Conservation (phyloP, 2,329 filamentous ascomycete genomes). For the Aureobasidium sp. region DNA sequence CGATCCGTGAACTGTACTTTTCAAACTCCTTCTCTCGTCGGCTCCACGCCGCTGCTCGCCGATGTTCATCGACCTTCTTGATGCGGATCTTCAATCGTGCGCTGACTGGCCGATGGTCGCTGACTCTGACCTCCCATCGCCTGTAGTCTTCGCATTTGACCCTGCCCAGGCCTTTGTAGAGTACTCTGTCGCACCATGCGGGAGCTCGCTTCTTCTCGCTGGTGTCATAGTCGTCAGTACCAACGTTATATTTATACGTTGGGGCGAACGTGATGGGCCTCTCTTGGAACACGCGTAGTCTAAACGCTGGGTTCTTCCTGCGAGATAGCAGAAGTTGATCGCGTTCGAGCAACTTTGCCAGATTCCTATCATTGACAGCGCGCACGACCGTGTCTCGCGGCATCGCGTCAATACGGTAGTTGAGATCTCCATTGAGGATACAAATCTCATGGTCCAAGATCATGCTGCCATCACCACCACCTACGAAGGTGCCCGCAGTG, state of each 20-base stretch:
- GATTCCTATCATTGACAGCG: conserved; percentile 71
- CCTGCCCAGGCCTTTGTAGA: conserved; percentile 74
- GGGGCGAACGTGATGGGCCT: conserved; percentile 84
- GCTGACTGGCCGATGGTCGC: conserved; percentile 88
- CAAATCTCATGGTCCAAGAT: conserved; percentile 98
- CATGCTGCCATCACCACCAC: conserved; percentile 91
- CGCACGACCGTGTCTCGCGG: conserved; percentile 85
- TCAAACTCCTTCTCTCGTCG: conserved; percentile 68
- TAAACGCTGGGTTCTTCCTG: conserved; percentile 82
- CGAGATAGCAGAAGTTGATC: conserved; percentile 87
- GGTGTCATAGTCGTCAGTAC: conserved; percentile 86
- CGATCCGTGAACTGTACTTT: conserved; percentile 58
- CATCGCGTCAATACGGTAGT: conserved; percentile 98
- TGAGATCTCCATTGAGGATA: conserved; percentile 89
- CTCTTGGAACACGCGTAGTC: conserved; percentile 84
- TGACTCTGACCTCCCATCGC: conserved; percentile 81
- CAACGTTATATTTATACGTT: conserved; percentile 98
- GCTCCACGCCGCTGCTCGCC: conserved; percentile 60
- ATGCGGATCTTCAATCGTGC: conserved; percentile 74
- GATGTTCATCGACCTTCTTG: conserved; percentile 67
- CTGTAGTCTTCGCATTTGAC: conserved; percentile 83
- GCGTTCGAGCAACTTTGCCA: conserved; percentile 78
- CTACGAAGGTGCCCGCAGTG: conserved; percentile 69
- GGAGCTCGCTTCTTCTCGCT: conserved; percentile 83
- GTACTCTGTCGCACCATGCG: conserved; percentile 89